These are phyloP conservation scores for Mortierella sp. DNA, from an alignment of 371 early-diverging fungal genomes.

Conservation along the genomic window DNA sequence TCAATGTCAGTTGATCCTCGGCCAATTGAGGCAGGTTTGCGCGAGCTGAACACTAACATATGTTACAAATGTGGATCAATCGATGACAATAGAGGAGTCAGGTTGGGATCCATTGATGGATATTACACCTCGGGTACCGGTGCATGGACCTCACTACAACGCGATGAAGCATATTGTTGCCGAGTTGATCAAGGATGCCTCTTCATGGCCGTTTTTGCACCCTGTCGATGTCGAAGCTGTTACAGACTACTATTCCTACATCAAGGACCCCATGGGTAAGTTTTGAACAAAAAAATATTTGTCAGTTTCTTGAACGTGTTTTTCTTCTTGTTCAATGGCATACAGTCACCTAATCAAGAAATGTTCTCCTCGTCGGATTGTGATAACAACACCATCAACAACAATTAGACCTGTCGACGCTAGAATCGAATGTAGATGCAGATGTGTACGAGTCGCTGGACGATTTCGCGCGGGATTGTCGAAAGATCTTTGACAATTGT, in stretches of 20 bases:
- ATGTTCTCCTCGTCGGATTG: no score
- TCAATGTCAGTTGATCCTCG: neutral
- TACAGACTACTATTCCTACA: slow-evolving; percentile 96
- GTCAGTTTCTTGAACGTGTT: neutral
- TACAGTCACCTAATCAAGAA: neutral
- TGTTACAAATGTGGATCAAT: neutral
- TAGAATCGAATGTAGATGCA: slow-evolving; percentile 81
- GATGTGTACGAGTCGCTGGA: slow-evolving; percentile 81
- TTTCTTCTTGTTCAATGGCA: neutral
- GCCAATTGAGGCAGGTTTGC: no score
- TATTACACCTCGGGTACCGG: slow-evolving; percentile 68
- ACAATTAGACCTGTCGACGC: slow-evolving; percentile 80
- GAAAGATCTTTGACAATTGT: slow-evolving; percentile 91
- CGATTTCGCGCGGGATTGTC: slow-evolving; percentile 82
- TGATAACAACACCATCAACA: no score
- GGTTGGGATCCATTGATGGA: slow-evolving; percentile 96
- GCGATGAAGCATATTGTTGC: slow-evolving; percentile 81
- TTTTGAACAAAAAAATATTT: neutral
- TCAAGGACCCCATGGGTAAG: slow-evolving; percentile 98
- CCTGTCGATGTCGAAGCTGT: slow-evolving; percentile 96
- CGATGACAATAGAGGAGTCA: slow-evolving; percentile 75
- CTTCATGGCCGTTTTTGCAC: slow-evolving; percentile 98
- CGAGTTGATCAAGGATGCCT: slow-evolving; percentile 83
- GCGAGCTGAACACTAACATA: neutral
- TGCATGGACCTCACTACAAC: slow-evolving; percentile 71